A percentile compares a stretch with the other conserved stretches of the same genome.
Conservation (phyloP, 2,329 filamentous ascomycete species). For the Aureobasidium sp. region DNA sequence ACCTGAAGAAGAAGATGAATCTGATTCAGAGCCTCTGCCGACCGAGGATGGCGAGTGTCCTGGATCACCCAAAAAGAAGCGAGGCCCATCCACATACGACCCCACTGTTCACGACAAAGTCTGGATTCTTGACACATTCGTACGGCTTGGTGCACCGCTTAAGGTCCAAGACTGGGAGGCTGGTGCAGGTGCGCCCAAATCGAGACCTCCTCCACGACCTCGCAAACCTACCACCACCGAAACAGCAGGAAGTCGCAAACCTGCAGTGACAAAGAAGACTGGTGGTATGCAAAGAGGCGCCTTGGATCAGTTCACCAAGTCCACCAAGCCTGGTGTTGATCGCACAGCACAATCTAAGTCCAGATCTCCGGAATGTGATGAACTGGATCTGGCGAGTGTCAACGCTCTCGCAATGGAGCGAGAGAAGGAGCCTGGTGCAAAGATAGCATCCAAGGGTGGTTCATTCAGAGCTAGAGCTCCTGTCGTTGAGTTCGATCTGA, state of each 20-base stretch:
- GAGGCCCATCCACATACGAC: slow-evolving; percentile 50
- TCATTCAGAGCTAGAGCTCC: not conserved
- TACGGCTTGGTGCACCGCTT: slow-evolving; percentile 57
- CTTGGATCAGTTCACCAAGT: slow-evolving; percentile 18
- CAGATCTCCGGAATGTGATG: not conserved
- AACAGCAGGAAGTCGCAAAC: not conserved
- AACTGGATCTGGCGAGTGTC: slow-evolving; percentile 12
- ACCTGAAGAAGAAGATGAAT: slow-evolving; percentile 32
- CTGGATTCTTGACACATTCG: slow-evolving; percentile 62
- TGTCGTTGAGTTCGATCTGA: not conserved
- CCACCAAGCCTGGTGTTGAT: slow-evolving; percentile 18
- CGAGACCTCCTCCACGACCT: not conserved
- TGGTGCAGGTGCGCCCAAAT: slow-evolving; percentile 9
- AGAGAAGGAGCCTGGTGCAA: not conserved
- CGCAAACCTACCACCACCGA: slow-evolving; percentile 4
- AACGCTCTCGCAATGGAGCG: not conserved
- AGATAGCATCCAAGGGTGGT: not conserved
- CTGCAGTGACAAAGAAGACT: slow-evolving; percentile 6
- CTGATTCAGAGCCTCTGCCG: slow-evolving; percentile 23
- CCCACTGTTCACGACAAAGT: slow-evolving; percentile 57
- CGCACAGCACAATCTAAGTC: not conserved
- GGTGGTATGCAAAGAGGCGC: slow-evolving; percentile 20
- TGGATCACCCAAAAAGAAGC: slow-evolving; percentile 37
- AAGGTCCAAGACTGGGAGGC: slow-evolving; percentile 60
- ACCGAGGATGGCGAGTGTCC: slow-evolving; percentile 30